Percentiles rank a stretch among this genome's conserved stretches.
These are phyloP conservation scores for Lepiota brunneoincarnata DNA, from an alignment of 768 basidiomycete species.

Conservation along the genomic window DNA sequence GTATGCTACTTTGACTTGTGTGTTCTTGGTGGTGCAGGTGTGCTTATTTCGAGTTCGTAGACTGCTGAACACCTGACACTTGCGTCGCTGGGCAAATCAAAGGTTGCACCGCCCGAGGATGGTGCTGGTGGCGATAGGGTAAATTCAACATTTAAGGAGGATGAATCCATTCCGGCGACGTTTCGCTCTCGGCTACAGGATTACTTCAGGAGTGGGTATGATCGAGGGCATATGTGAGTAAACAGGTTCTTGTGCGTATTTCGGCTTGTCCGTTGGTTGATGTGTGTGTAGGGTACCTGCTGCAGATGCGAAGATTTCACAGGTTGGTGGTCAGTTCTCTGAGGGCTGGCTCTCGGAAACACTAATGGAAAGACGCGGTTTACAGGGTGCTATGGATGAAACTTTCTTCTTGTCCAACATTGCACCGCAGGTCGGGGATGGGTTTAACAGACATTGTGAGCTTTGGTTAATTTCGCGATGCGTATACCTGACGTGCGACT, in stretches of 20 bases:
- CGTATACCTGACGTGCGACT: not conserved
- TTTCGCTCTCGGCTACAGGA: slow-evolving; percentile 87
- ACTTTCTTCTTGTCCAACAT: slow-evolving; percentile 95
- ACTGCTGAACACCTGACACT: slow-evolving; percentile 94
- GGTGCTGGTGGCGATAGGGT: slow-evolving; percentile 59
- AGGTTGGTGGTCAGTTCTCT: slow-evolving; percentile 38
- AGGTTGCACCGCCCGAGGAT: slow-evolving; percentile 23
- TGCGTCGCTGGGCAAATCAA: slow-evolving; percentile 52
- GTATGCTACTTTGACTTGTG: slow-evolving; percentile 16
- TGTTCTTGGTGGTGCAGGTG: not conserved
- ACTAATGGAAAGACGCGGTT: not conserved
- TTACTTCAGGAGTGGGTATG: slow-evolving; percentile 92
- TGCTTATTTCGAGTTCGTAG: slow-evolving; percentile 34
- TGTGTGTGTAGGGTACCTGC: slow-evolving; percentile 76
- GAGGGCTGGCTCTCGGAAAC: not conserved
- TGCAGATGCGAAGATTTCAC: slow-evolving; percentile 90
- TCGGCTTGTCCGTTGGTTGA: not conserved
- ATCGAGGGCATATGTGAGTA: slow-evolving; percentile 93
- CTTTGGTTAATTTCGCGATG: slow-evolving; percentile 11
- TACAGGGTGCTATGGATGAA: slow-evolving; percentile 88
- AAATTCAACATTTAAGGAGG: slow-evolving; percentile 82
- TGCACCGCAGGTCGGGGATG: slow-evolving; percentile 96
- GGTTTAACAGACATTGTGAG: slow-evolving; percentile 96
- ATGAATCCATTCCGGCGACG: slow-evolving; percentile 65
- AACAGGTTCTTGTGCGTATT: not conserved